Base-by-base conservation (phyloP, 441 rosid species). In the Arabidopsis hybrid region DNA sequence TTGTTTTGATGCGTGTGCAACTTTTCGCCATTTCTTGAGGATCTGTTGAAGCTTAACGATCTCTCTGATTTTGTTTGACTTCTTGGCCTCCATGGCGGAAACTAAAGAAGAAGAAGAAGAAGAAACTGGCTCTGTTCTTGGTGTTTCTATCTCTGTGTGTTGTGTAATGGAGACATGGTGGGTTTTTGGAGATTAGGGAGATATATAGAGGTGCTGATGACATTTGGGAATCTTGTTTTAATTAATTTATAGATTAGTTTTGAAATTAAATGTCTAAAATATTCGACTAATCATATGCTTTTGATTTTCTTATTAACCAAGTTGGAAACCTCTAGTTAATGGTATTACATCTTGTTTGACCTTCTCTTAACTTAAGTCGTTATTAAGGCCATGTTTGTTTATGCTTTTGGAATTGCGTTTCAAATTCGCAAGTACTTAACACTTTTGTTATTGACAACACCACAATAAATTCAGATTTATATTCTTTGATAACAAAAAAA, bases 11-110 rank as follows among this genome's bases (percentile, higher is more conserved):
- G 95, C 74, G 71, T 81, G 86, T 31, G 98, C 97, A 6, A 84
- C 72, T 77, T 89, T 93, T 79, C 91, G 84, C 98, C 98, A 93
- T 73, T 93, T 93, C 90, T 79, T 93, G 7, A 93, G 92, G 73
- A 93, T 86, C 72, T 82, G 93, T 61, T 84, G 97, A 79, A 91
- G 97, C 81, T 92, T 88, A 50, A 93, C 98, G 36, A 93, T 87
- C 8, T 93, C 93, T 42, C 89, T 89, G 73, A 93, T 93, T 80
- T 89, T 89, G 87, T 88, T 84, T 39, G 89, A 83, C 83, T 85
- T 90, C 77, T 83, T 86, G 78, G 81, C 73, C 51, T 88, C 90
- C 91, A 88, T 86, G 10, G 70, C n/a, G 34, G 55, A 74, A 66
- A 60, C 29, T 11, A 39, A 51, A 47, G 21, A 11, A 57, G 47